phyloP scores from a whole-genome alignment of 2,329 filamentous ascomycete genomes.

The Xylariales sp. region DNA sequence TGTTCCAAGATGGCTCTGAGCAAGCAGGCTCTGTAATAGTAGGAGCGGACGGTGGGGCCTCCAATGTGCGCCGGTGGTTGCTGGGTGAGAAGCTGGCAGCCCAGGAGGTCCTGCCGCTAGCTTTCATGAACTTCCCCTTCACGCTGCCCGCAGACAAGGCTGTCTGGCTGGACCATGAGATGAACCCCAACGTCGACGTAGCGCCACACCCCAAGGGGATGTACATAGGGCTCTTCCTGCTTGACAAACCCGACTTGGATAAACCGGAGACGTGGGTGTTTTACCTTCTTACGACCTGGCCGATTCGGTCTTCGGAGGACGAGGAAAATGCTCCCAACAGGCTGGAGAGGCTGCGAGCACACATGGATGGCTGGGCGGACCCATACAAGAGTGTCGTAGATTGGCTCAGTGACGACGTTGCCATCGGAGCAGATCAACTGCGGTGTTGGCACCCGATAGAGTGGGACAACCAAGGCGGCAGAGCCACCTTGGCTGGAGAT shows the following conservation, averaged over 20 bases:
- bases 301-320: neutral
- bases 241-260: slow-evolving; percentile 11
- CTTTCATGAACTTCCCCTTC: slow-evolving; percentile 11
- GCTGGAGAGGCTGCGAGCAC: slow-evolving; percentile 6
- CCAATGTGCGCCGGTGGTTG: slow-evolving; percentile 9
- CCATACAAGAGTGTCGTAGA: slow-evolving; percentile 11
- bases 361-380: slow-evolving; percentile 11
- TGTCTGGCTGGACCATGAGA: slow-evolving; percentile 1
- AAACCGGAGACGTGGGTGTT: slow-evolving; percentile 11
- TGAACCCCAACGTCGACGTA: slow-evolving; percentile 12
- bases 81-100: slow-evolving; percentile 7
- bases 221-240: slow-evolving; percentile 12
- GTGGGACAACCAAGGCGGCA: slow-evolving; percentile 9
- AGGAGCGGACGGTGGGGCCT: slow-evolving; percentile 6
- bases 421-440: slow-evolving; percentile 6
- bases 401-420: slow-evolving; percentile 9
- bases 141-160: slow-evolving; percentile 5
- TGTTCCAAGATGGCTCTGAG: slow-evolving; percentile 3
- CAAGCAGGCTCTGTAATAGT: neutral
- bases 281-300: slow-evolving; percentile 9
- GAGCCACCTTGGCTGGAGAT: slow-evolving; percentile 1
- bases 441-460: slow-evolving; percentile 10
- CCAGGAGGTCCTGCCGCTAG: slow-evolving; percentile 8
- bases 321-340: neutral
- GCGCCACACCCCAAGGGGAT: slow-evolving; percentile 11